Percentiles rank a stretch among this genome's conserved stretches.
Evolutionary conservation across 371 early-diverging fungal species (phyloP).

Genomic region (Syncephalastrum contaminatum): DNA sequence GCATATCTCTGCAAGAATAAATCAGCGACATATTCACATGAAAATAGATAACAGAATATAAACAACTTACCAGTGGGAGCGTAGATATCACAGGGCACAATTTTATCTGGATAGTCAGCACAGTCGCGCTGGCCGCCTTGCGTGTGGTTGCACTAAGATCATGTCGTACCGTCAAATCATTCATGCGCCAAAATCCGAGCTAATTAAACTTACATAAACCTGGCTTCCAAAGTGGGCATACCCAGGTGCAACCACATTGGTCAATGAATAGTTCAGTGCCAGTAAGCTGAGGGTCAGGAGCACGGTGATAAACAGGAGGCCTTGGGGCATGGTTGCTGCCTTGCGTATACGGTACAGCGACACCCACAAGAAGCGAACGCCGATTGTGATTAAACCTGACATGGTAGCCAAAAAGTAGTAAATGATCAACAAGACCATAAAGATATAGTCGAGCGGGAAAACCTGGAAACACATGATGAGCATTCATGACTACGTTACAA

Average conservation of each 20-base stretch:
- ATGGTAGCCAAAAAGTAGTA: conserved; percentile 65
- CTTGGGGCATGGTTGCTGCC: conserved; percentile 61
- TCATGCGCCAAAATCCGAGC: not conserved
- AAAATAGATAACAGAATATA: not conserved
- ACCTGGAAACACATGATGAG: conserved; percentile 19
- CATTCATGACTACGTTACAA: not conserved
- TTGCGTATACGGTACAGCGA: conserved; percentile 51
- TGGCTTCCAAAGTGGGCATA: conserved; percentile 73
- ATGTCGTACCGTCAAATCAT: not conserved
- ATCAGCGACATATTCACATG: not conserved
- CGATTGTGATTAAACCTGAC: conserved; percentile 57
- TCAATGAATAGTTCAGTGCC: conserved; percentile 59
- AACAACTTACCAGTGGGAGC: conserved; percentile 56
- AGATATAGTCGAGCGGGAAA: conserved; percentile 64
- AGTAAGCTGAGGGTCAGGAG: conserved; percentile 57
- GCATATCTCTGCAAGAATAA: conserved; percentile 42
- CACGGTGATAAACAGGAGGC: conserved; percentile 51
- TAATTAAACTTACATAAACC: conserved; percentile 51
- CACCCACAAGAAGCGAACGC: conserved; percentile 66
- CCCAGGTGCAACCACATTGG: conserved; percentile 62
- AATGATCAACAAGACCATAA: conserved; percentile 59
- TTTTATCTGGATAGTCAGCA: conserved; percentile 45
- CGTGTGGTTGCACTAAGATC: conserved; percentile 57
- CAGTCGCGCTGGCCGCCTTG: conserved; percentile 46
- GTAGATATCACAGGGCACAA: conserved; percentile 60